Evolutionary conservation across 139 green algal species (phyloP), one percentile per base, ranked within the genome.

Genomic region (Zygnema circumcarinatum): DNA sequence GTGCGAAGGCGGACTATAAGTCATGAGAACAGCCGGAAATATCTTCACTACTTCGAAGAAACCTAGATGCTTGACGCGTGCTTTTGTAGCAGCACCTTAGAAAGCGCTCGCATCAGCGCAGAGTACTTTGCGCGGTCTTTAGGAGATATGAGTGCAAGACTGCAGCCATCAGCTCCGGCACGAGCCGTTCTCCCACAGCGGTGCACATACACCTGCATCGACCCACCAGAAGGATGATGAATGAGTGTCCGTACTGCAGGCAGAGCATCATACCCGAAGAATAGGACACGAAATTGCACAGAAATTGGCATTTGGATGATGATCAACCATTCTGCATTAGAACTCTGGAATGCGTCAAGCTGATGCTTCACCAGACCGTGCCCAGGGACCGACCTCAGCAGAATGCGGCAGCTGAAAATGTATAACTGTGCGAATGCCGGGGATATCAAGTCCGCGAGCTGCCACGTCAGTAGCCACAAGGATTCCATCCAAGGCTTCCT

Each of bases 391-490:
- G 36, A 90, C 83, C 41, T 93, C 89, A 16, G 94, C 93, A 0
- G 92, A 94, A 1, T 95, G 93, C 0, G 97, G 96, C 79, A 99
- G 81, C 92, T 99, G 97, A 94, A 98, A 98, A 93, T 99, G 97
- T 25, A 94, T 72, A 36, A 97, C 95, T 76, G 90, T 92, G 41
- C 85, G 76, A 21, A 97, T 94, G 11, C 93, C 93, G 22, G 93
- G 89, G 42, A 99, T 93, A 90, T 99, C 97, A 32, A 99, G 91
- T 2, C 97, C 97, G 0, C 97, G 90, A 0, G 97, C 97, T 0
- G 97, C 97, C 36, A 99, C 97, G 87, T 99, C 97, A 0, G 95
- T 98, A 11, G 96, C 96, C 36, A 99, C 93, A 75, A 99, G 91
- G 84, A 90, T 92, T 1, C 88, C 93, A 31, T 95, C 88, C 0